Percentiles rank a stretch among this genome's conserved stretches.
Evolutionary conservation across 805 yeast genomes (phyloP).

Genomic region (Candida namnaoensis): DNA sequence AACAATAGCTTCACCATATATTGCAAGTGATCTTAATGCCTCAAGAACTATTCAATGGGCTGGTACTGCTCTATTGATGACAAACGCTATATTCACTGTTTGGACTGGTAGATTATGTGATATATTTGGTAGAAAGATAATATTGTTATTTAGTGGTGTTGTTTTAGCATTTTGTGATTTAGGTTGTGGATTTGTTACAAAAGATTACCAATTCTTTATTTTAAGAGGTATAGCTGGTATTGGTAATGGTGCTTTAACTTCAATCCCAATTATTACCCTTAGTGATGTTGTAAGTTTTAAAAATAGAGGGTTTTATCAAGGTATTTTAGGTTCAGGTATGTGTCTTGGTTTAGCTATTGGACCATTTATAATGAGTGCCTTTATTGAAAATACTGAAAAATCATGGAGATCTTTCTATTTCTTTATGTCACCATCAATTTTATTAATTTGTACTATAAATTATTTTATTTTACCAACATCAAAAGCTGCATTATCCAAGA

Average conservation of each 20-base stretch:
- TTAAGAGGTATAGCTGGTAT: constrained; percentile 48
- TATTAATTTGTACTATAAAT: constrained; percentile 14
- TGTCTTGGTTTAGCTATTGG: constrained; percentile 47
- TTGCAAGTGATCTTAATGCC: constrained; percentile 36
- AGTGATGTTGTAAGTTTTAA: constrained; percentile 42
- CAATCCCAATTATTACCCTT: constrained; percentile 40
- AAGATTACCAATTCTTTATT: constrained; percentile 36
- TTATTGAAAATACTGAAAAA: constrained; percentile 24
- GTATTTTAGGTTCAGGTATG: constrained; percentile 39
- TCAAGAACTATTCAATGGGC: constrained; percentile 49
- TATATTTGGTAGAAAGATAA: constrained; percentile 42
- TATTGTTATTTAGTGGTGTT: constrained; percentile 28
- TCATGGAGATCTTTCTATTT: constrained; percentile 49
- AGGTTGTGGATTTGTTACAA: constrained; percentile 38
- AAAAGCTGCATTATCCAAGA: constrained; percentile 19
- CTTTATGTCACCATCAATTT: constrained; percentile 31
- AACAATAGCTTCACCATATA: constrained; percentile 37
- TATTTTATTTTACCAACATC: constrained; percentile 27
- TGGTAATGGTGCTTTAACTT: constrained; percentile 45
- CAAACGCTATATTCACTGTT: constrained; percentile 43
- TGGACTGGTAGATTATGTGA: constrained; percentile 47
- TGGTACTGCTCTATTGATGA: constrained; percentile 43
- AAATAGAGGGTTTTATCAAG: constrained; percentile 48
- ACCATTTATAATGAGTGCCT: constrained; percentile 46
- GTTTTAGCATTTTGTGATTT: constrained; percentile 35